Conservation (phyloP, 83 land plant genomes). For the Picea mariana region DNA sequence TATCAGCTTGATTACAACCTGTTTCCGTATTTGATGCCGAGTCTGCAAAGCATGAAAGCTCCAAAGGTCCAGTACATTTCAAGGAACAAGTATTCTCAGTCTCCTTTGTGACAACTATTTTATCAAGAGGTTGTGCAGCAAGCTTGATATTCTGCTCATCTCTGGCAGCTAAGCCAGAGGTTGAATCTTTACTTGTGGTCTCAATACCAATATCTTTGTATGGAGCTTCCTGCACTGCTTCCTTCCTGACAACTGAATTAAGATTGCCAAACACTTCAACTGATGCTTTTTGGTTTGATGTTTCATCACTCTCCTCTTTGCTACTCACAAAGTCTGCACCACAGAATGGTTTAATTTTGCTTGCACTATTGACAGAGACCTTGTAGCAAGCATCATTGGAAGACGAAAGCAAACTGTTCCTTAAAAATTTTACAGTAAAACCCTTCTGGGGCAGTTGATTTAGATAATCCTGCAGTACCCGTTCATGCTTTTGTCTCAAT, state of each 20-base stretch:
- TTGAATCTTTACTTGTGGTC: neutral
- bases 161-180: neutral
- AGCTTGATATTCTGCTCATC: neutral
- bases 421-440: slow-evolving; percentile 2
- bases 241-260: neutral
- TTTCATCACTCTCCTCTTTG: neutral
- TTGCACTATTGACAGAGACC: slow-evolving; percentile 5
- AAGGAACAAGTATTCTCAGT: slow-evolving; percentile 1
- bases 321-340: neutral
- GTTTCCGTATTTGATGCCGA: slow-evolving; percentile 5
- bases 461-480: slow-evolving; percentile 30
- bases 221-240: neutral
- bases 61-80: slow-evolving; percentile 5
- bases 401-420: neutral
- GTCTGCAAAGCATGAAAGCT: neutral
- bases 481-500: slow-evolving; percentile 40
- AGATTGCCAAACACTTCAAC: neutral
- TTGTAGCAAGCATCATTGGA: neutral
- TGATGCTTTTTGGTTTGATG: neutral
- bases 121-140: slow-evolving; percentile 4
- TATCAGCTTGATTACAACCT: neutral
- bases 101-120: neutral
- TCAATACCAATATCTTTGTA: slow-evolving; percentile 6
- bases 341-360: neutral
- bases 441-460: slow-evolving; percentile 32